Percentiles rank a stretch among this genome's conserved stretches.
phyloP scores from a whole-genome alignment of 257 asterid species.

The Penstemon davidsonii region DNA sequence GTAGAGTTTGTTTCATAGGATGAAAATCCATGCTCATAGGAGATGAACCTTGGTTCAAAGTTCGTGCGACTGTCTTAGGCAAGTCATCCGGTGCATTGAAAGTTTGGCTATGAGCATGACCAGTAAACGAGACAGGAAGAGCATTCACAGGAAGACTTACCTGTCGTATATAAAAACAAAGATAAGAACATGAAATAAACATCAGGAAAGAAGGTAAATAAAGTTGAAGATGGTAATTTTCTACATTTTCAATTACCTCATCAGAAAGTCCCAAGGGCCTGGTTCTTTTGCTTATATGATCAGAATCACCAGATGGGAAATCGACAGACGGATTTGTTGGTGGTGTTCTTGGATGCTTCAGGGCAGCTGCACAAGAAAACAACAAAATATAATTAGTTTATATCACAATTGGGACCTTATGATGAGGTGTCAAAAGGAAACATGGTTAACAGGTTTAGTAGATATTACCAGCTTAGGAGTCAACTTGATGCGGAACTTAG shows the following conservation, averaged over 20 bases:
- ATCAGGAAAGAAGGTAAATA: neutral
- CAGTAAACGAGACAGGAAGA: slow-evolving; percentile 69
- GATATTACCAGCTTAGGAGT: too few species aligned
- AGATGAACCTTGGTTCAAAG: slow-evolving; percentile 87
- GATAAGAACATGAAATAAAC: slow-evolving; percentile 14
- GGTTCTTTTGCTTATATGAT: slow-evolving; percentile 74
- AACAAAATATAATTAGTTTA: too few species aligned
- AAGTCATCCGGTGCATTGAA: slow-evolving; percentile 69
- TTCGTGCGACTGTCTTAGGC: slow-evolving; percentile 78
- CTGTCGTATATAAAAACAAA: slow-evolving; percentile 37
- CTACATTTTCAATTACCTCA: slow-evolving; percentile 52
- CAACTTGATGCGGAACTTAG: too few species aligned
- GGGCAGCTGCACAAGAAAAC: slow-evolving; percentile 49
- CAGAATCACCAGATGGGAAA: slow-evolving; percentile 78
- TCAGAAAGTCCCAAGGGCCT: slow-evolving; percentile 73
- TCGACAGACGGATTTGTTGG: slow-evolving; percentile 73
- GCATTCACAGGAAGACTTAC: slow-evolving; percentile 74
- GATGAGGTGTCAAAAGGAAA: too few species aligned
- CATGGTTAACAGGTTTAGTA: too few species aligned
- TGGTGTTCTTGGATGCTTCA: slow-evolving; percentile 87
- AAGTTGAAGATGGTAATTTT: slow-evolving; percentile 10
- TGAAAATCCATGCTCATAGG: slow-evolving; percentile 99
- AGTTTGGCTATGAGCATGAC: slow-evolving; percentile 65
- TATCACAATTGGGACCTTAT: too few species aligned
- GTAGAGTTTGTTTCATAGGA: slow-evolving; percentile 82